Base-by-base conservation (phyloP, 257 asterid genomes). In the Solanum appendiculatum region DNA sequence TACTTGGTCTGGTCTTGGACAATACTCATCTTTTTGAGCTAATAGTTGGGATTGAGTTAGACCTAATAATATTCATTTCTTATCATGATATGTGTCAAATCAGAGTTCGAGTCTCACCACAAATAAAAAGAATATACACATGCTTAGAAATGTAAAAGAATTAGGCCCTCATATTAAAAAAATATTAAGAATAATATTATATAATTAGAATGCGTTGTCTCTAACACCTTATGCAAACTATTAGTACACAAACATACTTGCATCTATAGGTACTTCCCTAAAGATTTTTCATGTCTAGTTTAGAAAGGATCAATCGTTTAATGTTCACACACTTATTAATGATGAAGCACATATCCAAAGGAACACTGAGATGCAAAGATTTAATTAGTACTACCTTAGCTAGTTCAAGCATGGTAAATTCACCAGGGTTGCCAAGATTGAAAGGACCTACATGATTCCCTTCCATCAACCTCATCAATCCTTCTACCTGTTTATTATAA, bases 381-480 rank as follows among this genome's bases (percentile, higher is more conserved):
- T 27, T 27, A 27, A 27, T 64, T 14, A 40, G 13, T 46, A 16
- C 18, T 87, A 95, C 99, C 99, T 93, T 89, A 46, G 98, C 98
- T 85, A 96, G 97, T 91, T 96, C 98, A 83, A 96, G 95, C 98
- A 96, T 95, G 77, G 98, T 95, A 92, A 94, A 96, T 92, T 96
- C 99, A 29, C 95, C 93, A 21, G 98, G 99, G 88, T 96, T 96
- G 54, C 98, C 98, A 5, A 94, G 97, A 88, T 94, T 94, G 90
- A 95, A 95, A 37, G 97, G 98, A 16, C 98, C 99, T 0, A 96
- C 92, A 16, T 96, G 98, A 33, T 93, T 96, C 54, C 99, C 97
- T 95, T 96, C 98, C 99, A 94, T 95, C 86, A 94, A 86, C 83
- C 94, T 84, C 88, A 96, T 95, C 89, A 95, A 87, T 16, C 98